Base-by-base conservation (phyloP, 169 alveolate genomes). In the Plasmodium gaboni region DNA sequence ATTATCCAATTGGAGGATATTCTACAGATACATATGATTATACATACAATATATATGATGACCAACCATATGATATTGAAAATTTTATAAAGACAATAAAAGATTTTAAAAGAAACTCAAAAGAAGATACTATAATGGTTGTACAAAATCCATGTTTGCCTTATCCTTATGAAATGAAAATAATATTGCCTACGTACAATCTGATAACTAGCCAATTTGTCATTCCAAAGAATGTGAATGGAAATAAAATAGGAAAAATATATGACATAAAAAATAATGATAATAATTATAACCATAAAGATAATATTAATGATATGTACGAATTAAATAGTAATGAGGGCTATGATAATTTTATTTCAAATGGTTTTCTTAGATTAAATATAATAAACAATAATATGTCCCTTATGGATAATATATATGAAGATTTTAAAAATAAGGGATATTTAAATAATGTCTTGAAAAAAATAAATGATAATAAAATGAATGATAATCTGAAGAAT, bases 141-240 rank as follows among this genome's bases (percentile, higher is more conserved):
- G 10, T 55, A 17, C 32, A 55, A 55, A 55, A 55, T 55, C 28
- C 64, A 17, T 55, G 64, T 13, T 55, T 55, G 2, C 28, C 64
- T 13, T 55, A 55, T 55, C 64, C 64, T 1, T 55, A 17, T 55
- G 64, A 55, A 55, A 17, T 55, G 10, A 55, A 55, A 55, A 55
- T 55, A 6, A 6, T 7, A 13, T 55, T 55, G 8, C 28, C 64
- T 0, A 55, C 64, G n/a, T 55, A 55, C 10, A 55, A 55, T 13
- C n/a, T 55, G 6, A 22, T 22, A 55, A 55, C 64, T 55, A 55
- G 22, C 64, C 32, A 55, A 55, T 55, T 55, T 55, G 64, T 55
- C 10, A 55, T 55, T 55, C 24, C 13, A 13, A 55, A 55, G 10
- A 55, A 55, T n/a, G 13, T 5, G 7, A 55, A 22, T 55, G 10